phyloP scores from a whole-genome alignment of 495 filamentous ascomycete species.

The Trichoderma asperelloides region DNA sequence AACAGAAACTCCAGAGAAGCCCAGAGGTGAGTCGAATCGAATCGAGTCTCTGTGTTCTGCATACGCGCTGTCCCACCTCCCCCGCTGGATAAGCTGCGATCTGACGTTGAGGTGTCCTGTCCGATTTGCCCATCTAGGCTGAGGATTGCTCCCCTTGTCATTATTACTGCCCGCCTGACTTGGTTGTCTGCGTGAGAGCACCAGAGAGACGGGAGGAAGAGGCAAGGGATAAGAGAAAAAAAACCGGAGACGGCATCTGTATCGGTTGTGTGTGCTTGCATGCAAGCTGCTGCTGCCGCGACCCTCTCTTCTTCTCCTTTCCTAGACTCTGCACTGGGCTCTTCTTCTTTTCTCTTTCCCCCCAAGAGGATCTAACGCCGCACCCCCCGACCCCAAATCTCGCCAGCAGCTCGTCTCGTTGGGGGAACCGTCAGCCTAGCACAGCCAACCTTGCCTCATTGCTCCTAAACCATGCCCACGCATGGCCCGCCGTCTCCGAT shows the following conservation, averaged over 20 bases:
- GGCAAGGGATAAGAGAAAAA: background rate
- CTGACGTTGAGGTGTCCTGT: background rate
- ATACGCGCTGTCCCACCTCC: background rate
- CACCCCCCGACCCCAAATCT: background rate
- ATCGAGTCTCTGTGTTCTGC: conserved; percentile 3
- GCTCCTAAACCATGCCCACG: conserved; percentile 26
- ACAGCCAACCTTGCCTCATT: conserved; percentile 9
- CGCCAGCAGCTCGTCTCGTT: background rate
- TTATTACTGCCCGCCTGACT: background rate
- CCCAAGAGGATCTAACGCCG: background rate
- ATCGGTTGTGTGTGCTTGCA: background rate
- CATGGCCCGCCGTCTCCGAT: conserved; percentile 35
- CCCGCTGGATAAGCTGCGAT: conserved; percentile 2
- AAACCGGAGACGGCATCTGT: background rate
- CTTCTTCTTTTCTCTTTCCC: background rate
- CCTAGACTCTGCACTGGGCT: background rate
- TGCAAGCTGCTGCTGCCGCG: background rate
- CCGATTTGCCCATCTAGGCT: background rate
- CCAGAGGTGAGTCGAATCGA: background rate
- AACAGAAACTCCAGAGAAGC: background rate
- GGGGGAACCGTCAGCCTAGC: background rate
- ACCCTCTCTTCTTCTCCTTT: background rate
- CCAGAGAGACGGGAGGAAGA: background rate
- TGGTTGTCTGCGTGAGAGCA: background rate
- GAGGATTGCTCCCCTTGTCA: background rate